Percentiles rank a stretch among this genome's conserved stretches.
Conservation (phyloP, 257 asterid species). For the Gentiana macrophylla region DNA sequence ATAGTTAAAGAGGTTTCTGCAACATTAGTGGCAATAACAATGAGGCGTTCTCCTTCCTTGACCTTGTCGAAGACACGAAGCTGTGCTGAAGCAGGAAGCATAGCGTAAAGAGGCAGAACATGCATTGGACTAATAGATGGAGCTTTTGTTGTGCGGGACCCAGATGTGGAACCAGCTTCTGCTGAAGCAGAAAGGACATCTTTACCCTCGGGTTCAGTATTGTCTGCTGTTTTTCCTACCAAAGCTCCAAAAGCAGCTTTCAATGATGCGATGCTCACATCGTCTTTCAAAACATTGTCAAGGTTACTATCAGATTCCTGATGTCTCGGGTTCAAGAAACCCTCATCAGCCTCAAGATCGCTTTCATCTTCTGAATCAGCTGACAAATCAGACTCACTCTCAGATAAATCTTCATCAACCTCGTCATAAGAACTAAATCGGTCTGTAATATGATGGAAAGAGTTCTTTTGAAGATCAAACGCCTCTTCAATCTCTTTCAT, state of each 20-base stretch:
- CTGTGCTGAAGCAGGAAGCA: conserved; percentile 96
- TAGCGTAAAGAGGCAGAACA: conserved; percentile 84
- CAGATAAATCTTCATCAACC: conserved; percentile 36
- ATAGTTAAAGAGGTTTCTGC: conserved; percentile 97
- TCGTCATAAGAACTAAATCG: conserved; percentile 53
- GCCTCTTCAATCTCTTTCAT: conserved; percentile 69
- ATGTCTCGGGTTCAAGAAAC: conserved; percentile 17
- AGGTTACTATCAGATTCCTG: conserved; percentile 27
- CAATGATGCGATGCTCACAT: conserved; percentile 42
- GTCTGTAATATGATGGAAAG: conserved; percentile 46
- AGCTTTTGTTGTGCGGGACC: conserved; percentile 19
- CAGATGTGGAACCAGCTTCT: conserved; percentile 20
- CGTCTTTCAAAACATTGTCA: conserved; percentile 31
- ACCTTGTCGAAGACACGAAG: conserved; percentile 77
- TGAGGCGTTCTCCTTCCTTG: conserved; percentile 71
- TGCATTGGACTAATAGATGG: conserved; percentile 36
- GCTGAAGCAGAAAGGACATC: conserved; percentile 15
- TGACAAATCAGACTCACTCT: conserved; percentile 49
- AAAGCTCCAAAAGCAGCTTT: conserved; percentile 76
- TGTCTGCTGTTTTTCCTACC: conserved; percentile 27
- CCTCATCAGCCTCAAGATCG: conserved; percentile 53
- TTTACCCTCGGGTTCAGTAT: conserved; percentile 18
- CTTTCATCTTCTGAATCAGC: conserved; percentile 68
- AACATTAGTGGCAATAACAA: conserved; percentile 91
- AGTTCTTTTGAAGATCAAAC: conserved; percentile 48